Base-by-base conservation (phyloP, 768 basidiomycete genomes). In the Rhodotorula taiwanensis region DNA sequence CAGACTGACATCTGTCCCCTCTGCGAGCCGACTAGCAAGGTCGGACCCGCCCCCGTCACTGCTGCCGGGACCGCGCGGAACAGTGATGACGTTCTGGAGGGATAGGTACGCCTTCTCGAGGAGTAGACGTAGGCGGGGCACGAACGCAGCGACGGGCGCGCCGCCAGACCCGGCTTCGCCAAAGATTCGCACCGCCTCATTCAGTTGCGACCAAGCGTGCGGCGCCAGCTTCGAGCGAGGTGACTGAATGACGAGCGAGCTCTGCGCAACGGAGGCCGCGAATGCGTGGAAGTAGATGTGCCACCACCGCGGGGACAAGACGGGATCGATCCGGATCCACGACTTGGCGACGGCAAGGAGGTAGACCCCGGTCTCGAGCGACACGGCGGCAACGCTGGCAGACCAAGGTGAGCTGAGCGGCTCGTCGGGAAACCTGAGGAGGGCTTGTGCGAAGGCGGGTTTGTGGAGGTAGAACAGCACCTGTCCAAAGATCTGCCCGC, bases 241-340 rank as follows among this genome's bases (percentile, higher is more conserved):
- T 18, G 28, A 33, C 31, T 61, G 60, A 59, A 69, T 63, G 44
- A 64, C 59, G 25, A 69, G 56, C 2, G 49, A 43, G 8, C 55
- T 18, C 28, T 64, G 62, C 1, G 55, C 50, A 44, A 64, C 67
- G 1, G 48, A 27, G 27, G 47, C 62, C n/a, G 62, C 52, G 20
- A 61, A 64, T 18, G 66, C 57, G 45, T 67, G 61, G 54, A 67
- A 63, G 44, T 49, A 60, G 66, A 67, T 53, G 57, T 67, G 66
- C 62, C 62, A 64, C 67, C 63, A 64, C 2, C 62, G 52, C 13
- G 61, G 44, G 21, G 42, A 41, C 5, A 51, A n/a, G 4, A 57
- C 45, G 1, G 67, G 62, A 30, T 64, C 36, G 1, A 64, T 28
- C 4, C 25, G 18, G 42, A 27, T 47, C 62, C 59, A 64, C 16